phyloP scores from a whole-genome alignment of 768 basidiomycete species.

The Phaeotremella skinneri region DNA sequence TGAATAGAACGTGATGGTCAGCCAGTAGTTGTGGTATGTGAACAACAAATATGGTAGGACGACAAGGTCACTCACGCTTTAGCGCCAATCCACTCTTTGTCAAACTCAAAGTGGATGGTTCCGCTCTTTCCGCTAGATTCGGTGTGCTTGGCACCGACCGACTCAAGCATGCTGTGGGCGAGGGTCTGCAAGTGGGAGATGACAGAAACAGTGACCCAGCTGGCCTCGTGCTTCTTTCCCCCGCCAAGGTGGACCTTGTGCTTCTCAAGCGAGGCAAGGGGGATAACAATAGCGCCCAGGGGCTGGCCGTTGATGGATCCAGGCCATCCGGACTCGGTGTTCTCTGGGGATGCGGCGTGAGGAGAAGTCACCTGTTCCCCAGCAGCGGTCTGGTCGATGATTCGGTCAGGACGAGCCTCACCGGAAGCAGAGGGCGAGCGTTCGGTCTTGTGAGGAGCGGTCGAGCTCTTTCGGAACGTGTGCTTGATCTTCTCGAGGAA shows the following conservation, averaged over 20 bases:
- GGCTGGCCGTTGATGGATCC: conserved; percentile 34
- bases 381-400: conserved; percentile 35
- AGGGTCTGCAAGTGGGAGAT: conserved; percentile 2
- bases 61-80: conserved; percentile 38
- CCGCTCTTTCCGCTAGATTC: conserved; percentile 31
- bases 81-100: conserved; percentile 51
- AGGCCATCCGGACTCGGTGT: conserved; percentile 38
- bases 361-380: conserved; percentile 32
- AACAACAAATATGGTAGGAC: not conserved
- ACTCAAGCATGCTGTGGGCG: conserved; percentile 4
- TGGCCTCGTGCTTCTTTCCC: conserved; percentile 35
- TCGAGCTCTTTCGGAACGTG: conserved; percentile 27
- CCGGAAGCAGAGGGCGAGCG: conserved; percentile 1
- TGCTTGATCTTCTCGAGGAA: conserved; percentile 38
- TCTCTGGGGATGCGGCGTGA: conserved; percentile 28
- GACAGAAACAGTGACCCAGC: conserved; percentile 33
- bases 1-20: conserved; percentile 5
- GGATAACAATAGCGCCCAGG: conserved; percentile 27
- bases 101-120: conserved; percentile 46
- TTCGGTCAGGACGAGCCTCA: conserved; percentile 15
- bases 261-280: conserved; percentile 30
- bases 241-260: conserved; percentile 27
- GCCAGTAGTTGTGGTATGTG: conserved; percentile 3
- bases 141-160: conserved; percentile 3
- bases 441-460: conserved; percentile 10